Percentiles rank a stretch among this genome's conserved stretches.
phyloP scores from a whole-genome alignment of 108 stramenopile species.

The Craspedostauros australis region DNA sequence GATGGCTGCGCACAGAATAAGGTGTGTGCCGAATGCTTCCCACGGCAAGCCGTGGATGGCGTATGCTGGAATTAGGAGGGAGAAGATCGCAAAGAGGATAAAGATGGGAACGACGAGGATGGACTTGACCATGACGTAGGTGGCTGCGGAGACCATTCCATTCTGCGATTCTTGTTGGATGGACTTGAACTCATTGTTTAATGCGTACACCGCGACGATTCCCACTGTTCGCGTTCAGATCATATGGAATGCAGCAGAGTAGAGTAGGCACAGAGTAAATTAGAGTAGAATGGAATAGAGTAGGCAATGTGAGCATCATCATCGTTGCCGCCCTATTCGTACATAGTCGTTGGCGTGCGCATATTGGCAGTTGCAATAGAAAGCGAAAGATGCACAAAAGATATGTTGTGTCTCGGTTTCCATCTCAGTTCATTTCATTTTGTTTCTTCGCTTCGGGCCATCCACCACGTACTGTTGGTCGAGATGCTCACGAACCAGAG shows the following conservation, averaged over 20 bases:
- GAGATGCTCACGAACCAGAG: slow-evolving; percentile 4
- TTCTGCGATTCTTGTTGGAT: too few species aligned
- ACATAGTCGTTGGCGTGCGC: too few species aligned
- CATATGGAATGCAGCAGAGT: too few species aligned
- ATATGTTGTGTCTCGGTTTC: too few species aligned
- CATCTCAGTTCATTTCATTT: too few species aligned
- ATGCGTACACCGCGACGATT: neutral
- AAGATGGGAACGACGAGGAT: slow-evolving; percentile 29
- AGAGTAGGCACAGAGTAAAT: too few species aligned
- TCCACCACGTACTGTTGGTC: slow-evolving; percentile 9
- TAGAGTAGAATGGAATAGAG: neutral
- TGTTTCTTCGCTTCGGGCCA: too few species aligned
- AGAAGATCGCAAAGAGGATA: too few species aligned
- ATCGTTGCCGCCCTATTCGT: neutral
- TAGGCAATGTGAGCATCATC: neutral
- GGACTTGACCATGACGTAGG: slow-evolving; percentile 22
- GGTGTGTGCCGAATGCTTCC: slow-evolving; percentile 1
- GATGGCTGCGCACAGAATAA: slow-evolving; percentile 3
- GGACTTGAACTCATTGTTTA: neutral
- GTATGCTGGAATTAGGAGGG: slow-evolving; percentile 24
- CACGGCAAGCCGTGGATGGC: slow-evolving; percentile 6
- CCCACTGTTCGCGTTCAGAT: too few species aligned
- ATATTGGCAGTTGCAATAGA: too few species aligned
- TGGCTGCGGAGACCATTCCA: slow-evolving; percentile 13
- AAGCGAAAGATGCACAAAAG: too few species aligned